phyloP scores from a whole-genome alignment of 371 early-diverging fungal genomes.

The Rhizomucor pusillus region DNA sequence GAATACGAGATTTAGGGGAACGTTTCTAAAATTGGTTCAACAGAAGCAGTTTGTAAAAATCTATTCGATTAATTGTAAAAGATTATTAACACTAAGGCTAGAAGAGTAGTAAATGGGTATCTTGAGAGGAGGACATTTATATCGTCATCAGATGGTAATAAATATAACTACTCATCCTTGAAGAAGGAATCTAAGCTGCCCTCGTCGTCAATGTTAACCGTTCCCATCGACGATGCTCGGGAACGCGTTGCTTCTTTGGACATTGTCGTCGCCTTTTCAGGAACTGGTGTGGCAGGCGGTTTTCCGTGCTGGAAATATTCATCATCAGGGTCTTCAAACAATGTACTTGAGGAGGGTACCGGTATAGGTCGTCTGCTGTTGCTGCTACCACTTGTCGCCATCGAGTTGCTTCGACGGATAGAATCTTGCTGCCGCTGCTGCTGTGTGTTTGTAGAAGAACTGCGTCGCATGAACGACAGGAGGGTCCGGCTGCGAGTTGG shows the following conservation, averaged over 20 bases:
- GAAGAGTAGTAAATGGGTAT: no score
- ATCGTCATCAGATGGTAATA: no score
- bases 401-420: slow-evolving; percentile 12
- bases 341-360: slow-evolving; percentile 27
- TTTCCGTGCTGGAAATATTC: background rate
- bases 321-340: slow-evolving; percentile 47
- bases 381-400: no score
- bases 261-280: slow-evolving; percentile 1
- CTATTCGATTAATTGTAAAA: no score
- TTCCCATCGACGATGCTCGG: slow-evolving; percentile 6
- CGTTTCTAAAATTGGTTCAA: no score
- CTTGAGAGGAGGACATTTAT: no score
- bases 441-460: background rate
- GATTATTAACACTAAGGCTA: no score
- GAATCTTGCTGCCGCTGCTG: slow-evolving; percentile 1
- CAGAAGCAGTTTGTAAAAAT: no score
- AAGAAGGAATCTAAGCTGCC: slow-evolving; percentile 42
- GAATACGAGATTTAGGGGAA: no score
- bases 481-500: slow-evolving; percentile 23
- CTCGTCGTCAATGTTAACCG: slow-evolving; percentile 15
- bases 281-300: slow-evolving; percentile 2
- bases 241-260: slow-evolving; percentile 9
- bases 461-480: slow-evolving; percentile 29
- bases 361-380: slow-evolving; percentile 22
- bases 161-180: slow-evolving; percentile 28